phyloP scores from a whole-genome alignment of 208 protist species.

The Wallacemonas sp. region DNA sequence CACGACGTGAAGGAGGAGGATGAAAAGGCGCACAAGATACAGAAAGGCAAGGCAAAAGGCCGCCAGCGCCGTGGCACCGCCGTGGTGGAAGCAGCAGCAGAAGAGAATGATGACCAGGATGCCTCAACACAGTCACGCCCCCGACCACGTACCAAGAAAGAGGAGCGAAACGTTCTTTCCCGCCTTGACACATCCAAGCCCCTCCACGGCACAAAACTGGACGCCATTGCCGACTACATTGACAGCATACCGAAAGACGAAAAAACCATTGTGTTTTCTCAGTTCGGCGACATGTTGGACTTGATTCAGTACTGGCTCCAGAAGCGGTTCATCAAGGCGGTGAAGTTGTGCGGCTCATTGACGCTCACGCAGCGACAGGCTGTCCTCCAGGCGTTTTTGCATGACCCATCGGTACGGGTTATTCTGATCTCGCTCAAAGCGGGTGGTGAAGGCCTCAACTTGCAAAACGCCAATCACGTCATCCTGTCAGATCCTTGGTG shows the following conservation, averaged over 20 bases:
- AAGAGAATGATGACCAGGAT: neutral
- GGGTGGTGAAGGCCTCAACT: constrained; percentile 98
- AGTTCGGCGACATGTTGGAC: constrained; percentile 97
- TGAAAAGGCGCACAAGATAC: neutral
- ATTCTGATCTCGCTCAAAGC: constrained; percentile 98
- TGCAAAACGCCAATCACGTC: constrained; percentile 97
- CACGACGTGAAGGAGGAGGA: constrained; percentile 16
- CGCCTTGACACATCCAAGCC: constrained; percentile 79
- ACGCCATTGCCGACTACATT: constrained; percentile 89
- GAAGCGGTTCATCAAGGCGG: constrained; percentile 67
- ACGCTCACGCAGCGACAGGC: constrained; percentile 79
- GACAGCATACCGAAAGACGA: constrained; percentile 64
- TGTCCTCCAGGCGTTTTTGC: constrained; percentile 81
- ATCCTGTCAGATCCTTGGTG: constrained; percentile 99
- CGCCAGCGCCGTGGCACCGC: constrained; percentile 12
- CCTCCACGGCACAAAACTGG: constrained; percentile 86
- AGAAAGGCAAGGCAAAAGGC: neutral
- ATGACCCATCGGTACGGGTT: constrained; percentile 84
- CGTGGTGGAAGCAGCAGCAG: neutral
- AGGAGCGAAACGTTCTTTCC: constrained; percentile 57
- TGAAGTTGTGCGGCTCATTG: constrained; percentile 92
- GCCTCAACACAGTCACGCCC: neutral
- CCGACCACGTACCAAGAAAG: constrained; percentile 32
- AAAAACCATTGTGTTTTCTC: constrained; percentile 94
- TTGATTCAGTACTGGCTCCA: constrained; percentile 90